Percentiles rank a stretch among this genome's conserved stretches.
phyloP scores from a whole-genome alignment of 1,284 basidiomycete genomes.

The Rhodotorula sp. region DNA sequence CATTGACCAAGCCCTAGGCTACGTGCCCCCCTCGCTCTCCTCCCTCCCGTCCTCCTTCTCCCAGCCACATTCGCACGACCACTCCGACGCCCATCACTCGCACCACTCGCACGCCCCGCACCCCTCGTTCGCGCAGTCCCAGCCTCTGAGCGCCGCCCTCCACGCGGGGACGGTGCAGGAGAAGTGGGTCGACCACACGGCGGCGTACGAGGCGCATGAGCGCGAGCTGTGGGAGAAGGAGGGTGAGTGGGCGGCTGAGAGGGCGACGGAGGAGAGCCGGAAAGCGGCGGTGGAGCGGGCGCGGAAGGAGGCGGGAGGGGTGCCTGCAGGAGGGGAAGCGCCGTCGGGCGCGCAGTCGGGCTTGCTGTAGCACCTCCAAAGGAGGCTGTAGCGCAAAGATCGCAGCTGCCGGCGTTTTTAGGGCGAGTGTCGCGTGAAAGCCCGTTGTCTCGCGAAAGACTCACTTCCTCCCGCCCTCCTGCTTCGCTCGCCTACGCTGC shows the following conservation, averaged over 20 bases:
- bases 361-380: too few relatives aligned
- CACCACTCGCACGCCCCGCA: conserved; percentile 56
- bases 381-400: too few relatives aligned
- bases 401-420: too few relatives aligned
- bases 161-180: conserved; percentile 60
- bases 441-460: too few relatives aligned
- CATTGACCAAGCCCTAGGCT: conserved; percentile 87
- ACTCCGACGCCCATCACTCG: conserved; percentile 42
- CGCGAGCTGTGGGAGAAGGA: conserved; percentile 56
- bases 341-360: not conserved
- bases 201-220: conserved; percentile 74
- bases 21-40: conserved; percentile 64
- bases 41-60: not conserved
- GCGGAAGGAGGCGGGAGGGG: not conserved
- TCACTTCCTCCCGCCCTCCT: too few relatives aligned
- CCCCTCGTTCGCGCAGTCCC: conserved; percentile 63
- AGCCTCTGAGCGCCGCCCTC: conserved; percentile 59
- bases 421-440: too few relatives aligned
- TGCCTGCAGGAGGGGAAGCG: not conserved
- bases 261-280: conserved; percentile 28
- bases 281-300: conserved; percentile 8
- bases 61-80: conserved; percentile 6
- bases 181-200: conserved; percentile 43
- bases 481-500: too few relatives aligned
- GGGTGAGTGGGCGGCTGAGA: conserved; percentile 47